Evolutionary conservation across 1,284 basidiomycete genomes (phyloP), one percentile per base, ranked within the genome.

Genomic region (Ceratobasidium theobromae): DNA sequence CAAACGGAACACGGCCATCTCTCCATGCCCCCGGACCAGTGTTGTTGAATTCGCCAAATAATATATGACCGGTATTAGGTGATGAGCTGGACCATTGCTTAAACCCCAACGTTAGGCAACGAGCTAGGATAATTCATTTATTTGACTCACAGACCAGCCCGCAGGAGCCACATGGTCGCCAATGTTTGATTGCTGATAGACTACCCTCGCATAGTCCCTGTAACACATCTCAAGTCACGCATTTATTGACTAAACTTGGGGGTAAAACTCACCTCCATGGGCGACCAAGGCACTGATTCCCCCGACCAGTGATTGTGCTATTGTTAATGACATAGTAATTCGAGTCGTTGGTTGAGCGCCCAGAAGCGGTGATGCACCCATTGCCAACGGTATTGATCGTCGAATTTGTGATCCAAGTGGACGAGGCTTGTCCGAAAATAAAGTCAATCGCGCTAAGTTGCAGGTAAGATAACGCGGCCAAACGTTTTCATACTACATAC

Each of bases 281-380:
- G 14, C 62, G 51, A n/a, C 64, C 54, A 43, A 70, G 51, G 41
- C 53, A 66, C 27, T 41, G 46, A 30, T 46, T 52, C 30, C 58
- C 58, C 16, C 46, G 23, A 14, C 70, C 69, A 49, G 67, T 54
- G 28, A 69, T 67, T 1, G 68, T 71, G 21, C 62, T 65, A 12
- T 52, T 21, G 18, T 71, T 46, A n/a, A 71, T 68, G 14, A 70
- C 69, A 54, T 70, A 71, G 64, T 69, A 71, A 66, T 69, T 65
- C 14, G 46, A 41, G 51, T 71, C 69, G 32, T 43, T 53, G 21
- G 52, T 33, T 16, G 64, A 67, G 18, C 70, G 58, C 12, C 58
- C 69, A 27, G 60, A 66, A 0, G 69, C 69, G n/a, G 70, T 71
- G 54, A 71, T 68, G 41, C 65, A 71, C 12, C 67, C 69, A 35